Base-by-base conservation (phyloP, 345 rosid genomes). In the Eucalyptus urophylla region DNA sequence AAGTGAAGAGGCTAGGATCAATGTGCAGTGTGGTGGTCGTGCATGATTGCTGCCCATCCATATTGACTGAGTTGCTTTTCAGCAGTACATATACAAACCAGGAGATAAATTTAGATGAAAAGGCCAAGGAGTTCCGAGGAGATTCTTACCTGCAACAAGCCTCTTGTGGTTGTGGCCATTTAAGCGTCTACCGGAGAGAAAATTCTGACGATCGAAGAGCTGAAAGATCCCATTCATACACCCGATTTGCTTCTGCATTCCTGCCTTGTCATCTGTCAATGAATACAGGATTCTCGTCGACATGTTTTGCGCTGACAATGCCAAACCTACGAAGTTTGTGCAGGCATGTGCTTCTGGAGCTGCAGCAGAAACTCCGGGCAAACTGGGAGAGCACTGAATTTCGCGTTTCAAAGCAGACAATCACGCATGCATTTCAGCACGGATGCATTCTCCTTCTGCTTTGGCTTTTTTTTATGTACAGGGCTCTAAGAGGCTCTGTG, bases 221-320 rank as follows among this genome's bases (percentile, higher is more conserved):
- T 96, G 97, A 88, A 96, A 94, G 88, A 97, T 93, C 62, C 99
- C 98, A 91, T 94, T 93, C 96, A 96, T 96, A 91, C 99, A 97
- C 80, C 99, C 98, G 89, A 97, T 92, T 86, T 96, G 99, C 93
- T 94, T 96, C 76, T 91, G 95, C 91, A 94, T 92, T 92, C 93
- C 94, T 89, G 97, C 93, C 85, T 93, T 95, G 88, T 97, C 98
- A 87, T 96, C 99, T 49, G 98, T 92, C 49, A 95, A 88, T 87
- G 94, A 91, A 92, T 94, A 90, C 45, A 95, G 85, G 87, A 93
- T 91, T 91, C 96, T 96, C 1, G 97, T 93, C 89, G 99, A 93
- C 99, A 97, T 96, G 67, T 91, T 92, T 76, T 6, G 85, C 14
- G 14, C 47, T 40, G 29, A 21, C 47, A 40, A 76, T 40, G 22